phyloP scores from a whole-genome alignment of 208 protist genomes.

The Trypanosoma rangeli region DNA sequence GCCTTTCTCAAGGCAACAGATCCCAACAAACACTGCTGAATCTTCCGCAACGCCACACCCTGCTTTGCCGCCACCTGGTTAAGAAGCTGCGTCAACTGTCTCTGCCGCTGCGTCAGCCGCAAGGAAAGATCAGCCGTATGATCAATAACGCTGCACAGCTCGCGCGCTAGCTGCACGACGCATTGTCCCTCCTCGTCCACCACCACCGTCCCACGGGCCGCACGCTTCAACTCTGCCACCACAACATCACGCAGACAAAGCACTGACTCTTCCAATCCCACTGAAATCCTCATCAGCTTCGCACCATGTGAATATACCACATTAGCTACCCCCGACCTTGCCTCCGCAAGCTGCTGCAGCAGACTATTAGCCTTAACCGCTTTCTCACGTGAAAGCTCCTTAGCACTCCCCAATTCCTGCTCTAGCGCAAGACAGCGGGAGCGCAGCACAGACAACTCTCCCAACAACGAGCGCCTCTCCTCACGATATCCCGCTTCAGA shows the following conservation, averaged over 20 bases:
- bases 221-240: constrained; percentile 1
- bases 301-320: background rate
- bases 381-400: background rate
- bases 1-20: background rate
- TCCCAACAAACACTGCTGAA: constrained; percentile 16
- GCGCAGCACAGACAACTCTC: constrained; percentile 11
- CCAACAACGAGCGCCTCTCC: background rate
- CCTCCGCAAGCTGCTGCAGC: background rate
- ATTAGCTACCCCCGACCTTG: background rate
- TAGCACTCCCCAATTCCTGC: background rate
- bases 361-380: background rate
- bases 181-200: constrained; percentile 1
- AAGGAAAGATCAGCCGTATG: background rate
- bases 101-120: background rate
- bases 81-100: background rate
- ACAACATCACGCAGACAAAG: constrained; percentile 9
- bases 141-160: background rate
- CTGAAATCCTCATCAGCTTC: background rate
- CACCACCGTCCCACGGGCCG: background rate
- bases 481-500: background rate
- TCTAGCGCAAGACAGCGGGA: constrained; percentile 1
- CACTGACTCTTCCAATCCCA: background rate
- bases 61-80: constrained; percentile 11
- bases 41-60: constrained; percentile 21
- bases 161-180: background rate